Conservation (phyloP, 2,329 filamentous ascomycete species). For the Trematosphaeria pertusa region DNA sequence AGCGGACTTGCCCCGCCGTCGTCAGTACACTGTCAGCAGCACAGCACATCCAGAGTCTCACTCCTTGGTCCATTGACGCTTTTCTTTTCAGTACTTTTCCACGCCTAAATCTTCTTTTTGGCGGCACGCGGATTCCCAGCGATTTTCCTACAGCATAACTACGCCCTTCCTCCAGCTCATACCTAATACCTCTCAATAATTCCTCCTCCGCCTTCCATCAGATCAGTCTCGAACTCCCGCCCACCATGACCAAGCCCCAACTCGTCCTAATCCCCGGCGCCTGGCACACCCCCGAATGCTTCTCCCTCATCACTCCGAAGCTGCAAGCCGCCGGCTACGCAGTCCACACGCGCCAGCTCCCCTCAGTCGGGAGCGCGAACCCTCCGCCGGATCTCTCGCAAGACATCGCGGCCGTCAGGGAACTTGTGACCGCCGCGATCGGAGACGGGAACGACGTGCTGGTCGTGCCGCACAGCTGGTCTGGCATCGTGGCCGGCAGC, state of each 20-base stretch:
- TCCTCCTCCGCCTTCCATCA: no score
- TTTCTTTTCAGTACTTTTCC: no score
- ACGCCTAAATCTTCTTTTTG: no score
- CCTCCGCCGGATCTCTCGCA: conserved; percentile 37
- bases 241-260: conserved; percentile 42
- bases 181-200: no score
- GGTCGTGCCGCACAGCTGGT: conserved; percentile 54
- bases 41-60: no score
- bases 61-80: no score
- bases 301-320: conserved; percentile 29
- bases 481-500: conserved; percentile 50
- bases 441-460: conserved; percentile 51
- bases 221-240: no score
- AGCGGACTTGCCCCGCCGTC: no score
- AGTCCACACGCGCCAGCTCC: conserved; percentile 33
- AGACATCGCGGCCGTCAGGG: conserved; percentile 43
- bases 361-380: conserved; percentile 31
- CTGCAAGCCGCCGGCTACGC: conserved; percentile 42
- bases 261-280: conserved; percentile 48
- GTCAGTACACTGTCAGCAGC: no score
- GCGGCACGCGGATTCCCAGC: no score
- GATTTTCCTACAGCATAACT: no score
- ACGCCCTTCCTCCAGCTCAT: no score
- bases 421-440: conserved; percentile 45
- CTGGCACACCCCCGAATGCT: conserved; percentile 44